Evolutionary conservation across 257 asterid species (phyloP).

Genomic region (Fraxinus anomala): DNA sequence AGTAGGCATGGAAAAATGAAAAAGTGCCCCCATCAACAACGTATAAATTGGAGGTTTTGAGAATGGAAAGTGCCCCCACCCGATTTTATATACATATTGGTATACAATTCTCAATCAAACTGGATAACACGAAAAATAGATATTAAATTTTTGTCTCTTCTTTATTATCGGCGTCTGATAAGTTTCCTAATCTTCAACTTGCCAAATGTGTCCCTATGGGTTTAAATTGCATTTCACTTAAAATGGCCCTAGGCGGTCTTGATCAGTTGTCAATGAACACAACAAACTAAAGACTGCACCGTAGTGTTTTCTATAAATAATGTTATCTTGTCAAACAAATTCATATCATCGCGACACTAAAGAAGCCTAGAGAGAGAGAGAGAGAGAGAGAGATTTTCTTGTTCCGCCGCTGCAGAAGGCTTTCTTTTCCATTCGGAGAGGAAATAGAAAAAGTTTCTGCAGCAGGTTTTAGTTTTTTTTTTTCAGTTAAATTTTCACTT

Average conservation of each 20-base stretch:
- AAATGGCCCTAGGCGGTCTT: background rate
- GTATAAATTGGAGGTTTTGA: no score
- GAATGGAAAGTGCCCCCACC: no score
- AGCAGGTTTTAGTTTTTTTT: background rate
- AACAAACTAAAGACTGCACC: no score
- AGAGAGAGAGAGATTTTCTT: background rate
- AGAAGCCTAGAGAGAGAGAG: background rate
- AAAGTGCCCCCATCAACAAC: no score
- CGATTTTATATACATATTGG: no score
- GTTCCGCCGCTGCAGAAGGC: background rate
- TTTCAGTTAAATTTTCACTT: background rate
- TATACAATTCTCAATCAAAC: no score
- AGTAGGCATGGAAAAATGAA: no score
- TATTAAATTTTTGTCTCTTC: no score
- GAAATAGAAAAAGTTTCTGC: background rate
- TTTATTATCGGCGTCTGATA: no score
- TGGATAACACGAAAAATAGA: no score
- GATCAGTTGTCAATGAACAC: no score
- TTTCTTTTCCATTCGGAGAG: background rate
- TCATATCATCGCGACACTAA: background rate
- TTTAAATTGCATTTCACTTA: background rate
- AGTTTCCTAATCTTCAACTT: no score
- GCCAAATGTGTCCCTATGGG: background rate
- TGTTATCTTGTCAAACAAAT: background rate
- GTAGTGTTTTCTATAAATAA: background rate